A percentile compares a stretch with the other conserved stretches of the same genome.
phyloP scores from a whole-genome alignment of 768 basidiomycete species.

The Sistotremastrum niveocremeum region DNA sequence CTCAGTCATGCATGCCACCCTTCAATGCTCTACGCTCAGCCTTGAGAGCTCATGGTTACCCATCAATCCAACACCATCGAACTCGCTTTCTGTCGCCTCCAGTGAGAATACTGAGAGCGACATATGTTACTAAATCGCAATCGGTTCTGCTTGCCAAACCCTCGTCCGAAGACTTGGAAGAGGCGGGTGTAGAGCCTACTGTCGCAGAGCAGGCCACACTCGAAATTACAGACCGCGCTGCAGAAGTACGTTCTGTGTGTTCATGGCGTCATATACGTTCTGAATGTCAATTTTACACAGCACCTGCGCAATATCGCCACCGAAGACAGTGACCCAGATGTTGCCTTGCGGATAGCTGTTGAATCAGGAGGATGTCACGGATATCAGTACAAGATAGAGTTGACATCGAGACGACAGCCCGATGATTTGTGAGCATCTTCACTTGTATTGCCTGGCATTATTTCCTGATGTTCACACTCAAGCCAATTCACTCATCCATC shows the following conservation, averaged over 20 bases:
- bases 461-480: neutral
- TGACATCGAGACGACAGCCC: conserved; percentile 42
- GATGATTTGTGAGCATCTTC: conserved; percentile 72
- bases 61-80: too few species aligned
- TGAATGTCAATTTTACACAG: conserved; percentile 24
- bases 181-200: conserved; percentile 46
- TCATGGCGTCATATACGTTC: neutral
- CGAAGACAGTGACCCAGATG: conserved; percentile 44
- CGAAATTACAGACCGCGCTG: conserved; percentile 58
- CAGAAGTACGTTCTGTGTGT: conserved; percentile 36
- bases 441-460: neutral
- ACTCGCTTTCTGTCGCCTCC: too few species aligned
- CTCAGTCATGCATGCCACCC: too few species aligned
- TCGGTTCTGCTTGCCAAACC: conserved; percentile 28
- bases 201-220: conserved; percentile 40
- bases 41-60: too few species aligned
- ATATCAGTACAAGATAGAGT: conserved; percentile 88
- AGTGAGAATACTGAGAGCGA: too few species aligned
- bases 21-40: too few species aligned
- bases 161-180: conserved; percentile 31
- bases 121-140: too few species aligned
- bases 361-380: conserved; percentile 96
- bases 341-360: conserved; percentile 71
- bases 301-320: conserved; percentile 62
- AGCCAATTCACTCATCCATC: conserved; percentile 65